These are phyloP conservation scores for Avena insularis DNA, from an alignment of 176 grass and related monocot species.

Conservation along the genomic window DNA sequence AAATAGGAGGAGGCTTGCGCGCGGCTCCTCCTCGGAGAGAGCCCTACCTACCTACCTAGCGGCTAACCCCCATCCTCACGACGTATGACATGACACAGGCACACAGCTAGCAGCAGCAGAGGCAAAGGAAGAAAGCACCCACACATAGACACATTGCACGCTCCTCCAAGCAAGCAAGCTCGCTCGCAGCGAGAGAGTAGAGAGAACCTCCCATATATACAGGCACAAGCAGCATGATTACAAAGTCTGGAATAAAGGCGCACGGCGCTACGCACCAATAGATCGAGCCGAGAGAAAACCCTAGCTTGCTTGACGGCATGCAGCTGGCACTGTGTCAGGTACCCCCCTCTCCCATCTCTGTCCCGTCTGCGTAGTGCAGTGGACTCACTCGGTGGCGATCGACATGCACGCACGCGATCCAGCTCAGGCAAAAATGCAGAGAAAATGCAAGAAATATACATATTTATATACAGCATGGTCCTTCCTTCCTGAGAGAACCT, in stretches of 20 bases:
- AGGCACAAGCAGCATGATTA: conserved; percentile 45
- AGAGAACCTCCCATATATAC: conserved; percentile 33
- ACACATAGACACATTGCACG: conserved; percentile 57
- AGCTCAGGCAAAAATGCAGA: no score
- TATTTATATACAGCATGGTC: no score
- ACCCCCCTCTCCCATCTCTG: not conserved
- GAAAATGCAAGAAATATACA: no score
- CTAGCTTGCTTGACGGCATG: conserved; percentile 29
- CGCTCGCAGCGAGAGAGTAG: not conserved
- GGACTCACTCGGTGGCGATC: no score
- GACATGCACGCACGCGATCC: no score
- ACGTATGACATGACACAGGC: not conserved
- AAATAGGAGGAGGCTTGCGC: not conserved
- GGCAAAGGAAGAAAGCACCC: not conserved
- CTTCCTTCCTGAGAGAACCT: not conserved
- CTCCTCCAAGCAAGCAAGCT: conserved; percentile 41
- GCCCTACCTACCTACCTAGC: conserved; percentile 11
- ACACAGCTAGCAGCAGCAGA: no score
- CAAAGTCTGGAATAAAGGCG: conserved; percentile 46
- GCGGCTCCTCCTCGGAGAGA: not conserved
- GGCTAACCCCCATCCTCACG: not conserved
- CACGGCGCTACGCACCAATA: conserved; percentile 58
- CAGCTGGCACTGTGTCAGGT: conserved; percentile 73
- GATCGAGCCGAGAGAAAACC: conserved; percentile 43
- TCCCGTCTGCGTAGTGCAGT: no score